Base-by-base conservation (phyloP, 495 filamentous ascomycete genomes). In the Clavariopsis aquatica region DNA sequence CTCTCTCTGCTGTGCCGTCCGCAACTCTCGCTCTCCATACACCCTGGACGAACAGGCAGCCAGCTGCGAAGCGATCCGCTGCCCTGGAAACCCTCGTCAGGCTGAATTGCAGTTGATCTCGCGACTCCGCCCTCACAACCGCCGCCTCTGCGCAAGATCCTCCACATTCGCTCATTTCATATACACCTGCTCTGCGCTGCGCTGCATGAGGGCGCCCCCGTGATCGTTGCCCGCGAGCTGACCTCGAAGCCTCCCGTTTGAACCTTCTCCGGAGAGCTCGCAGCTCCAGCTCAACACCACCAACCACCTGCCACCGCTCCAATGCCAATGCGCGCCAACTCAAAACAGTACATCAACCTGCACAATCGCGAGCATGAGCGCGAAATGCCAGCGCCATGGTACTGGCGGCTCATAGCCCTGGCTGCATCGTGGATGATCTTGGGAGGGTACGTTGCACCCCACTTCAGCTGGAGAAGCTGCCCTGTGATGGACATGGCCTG, bases 401-500 rank as follows among this genome's bases (percentile, higher is more conserved):
- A 76, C 57, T 76, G 74, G 74, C 69, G 74, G n/a, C 27, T 73
- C 29, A 56, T 74, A 38, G 71, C 72, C 15, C 49, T 76, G 13
- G 64, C 62, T 6, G 68, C 74, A 13, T 69, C 68, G 23, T 70
- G 72, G 61, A 71, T 76, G 71, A 75, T 76, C 34, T 56, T 76
- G 52, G 74, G 74, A 62, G 74, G 74, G 68, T 71, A 56, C 1
- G 64, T 51, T 17, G 13, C 34, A 51, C 24, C 19, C 7, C 28
- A 13, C 28, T 41, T 20, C 49, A 55, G 63, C 57, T 54, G 27
- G 59, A 59, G 23, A 27, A 15, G 52, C 52, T 22, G 6, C 3
- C 5, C 2, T 1, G 24, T 20, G 24, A 27, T 13, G 47, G 51
- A 23, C 27, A 6, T 49, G 54, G 23, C 36, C 56, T 68, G 54